Evolutionary conservation across 129 eudicot species (phyloP).

Genomic region (Apium graveolens): DNA sequence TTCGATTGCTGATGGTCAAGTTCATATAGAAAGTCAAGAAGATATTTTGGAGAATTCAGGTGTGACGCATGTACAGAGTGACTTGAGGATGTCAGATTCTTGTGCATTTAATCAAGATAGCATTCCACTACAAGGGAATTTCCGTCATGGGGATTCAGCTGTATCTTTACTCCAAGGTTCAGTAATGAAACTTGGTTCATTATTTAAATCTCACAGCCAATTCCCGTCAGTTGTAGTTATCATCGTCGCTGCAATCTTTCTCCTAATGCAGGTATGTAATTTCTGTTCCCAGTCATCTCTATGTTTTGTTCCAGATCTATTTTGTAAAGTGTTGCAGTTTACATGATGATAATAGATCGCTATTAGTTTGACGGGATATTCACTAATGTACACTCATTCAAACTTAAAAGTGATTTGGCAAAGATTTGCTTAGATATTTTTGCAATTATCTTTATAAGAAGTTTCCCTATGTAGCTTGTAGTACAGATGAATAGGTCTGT

Average conservation of each 20-base stretch:
- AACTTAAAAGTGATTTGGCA: not conserved
- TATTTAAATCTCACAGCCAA: constrained; percentile 43
- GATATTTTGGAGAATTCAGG: constrained; percentile 21
- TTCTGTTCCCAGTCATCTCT: not conserved
- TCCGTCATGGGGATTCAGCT: constrained; percentile 24
- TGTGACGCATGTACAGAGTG: constrained; percentile 18
- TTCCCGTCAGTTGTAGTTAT: constrained; percentile 39
- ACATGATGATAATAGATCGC: not conserved
- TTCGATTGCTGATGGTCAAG: constrained; percentile 22
- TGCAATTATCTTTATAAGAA: not conserved
- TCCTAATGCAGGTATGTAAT: constrained; percentile 79
- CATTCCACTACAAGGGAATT: constrained; percentile 20
- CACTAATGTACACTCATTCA: not conserved
- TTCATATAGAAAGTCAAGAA: constrained; percentile 24
- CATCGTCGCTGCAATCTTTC: constrained; percentile 53
- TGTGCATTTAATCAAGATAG: constrained; percentile 21
- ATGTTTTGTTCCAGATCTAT: not conserved
- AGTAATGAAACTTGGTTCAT: constrained; percentile 30
- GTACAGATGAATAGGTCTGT: not conserved
- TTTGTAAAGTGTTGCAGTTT: not conserved
- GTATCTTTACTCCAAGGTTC: constrained; percentile 35
- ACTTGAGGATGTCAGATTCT: constrained; percentile 24
- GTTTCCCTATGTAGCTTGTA: not conserved
- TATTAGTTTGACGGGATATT: not conserved
- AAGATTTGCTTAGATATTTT: not conserved